Evolutionary conservation across 768 basidiomycete genomes (phyloP).

Genomic region (Hericium alpestre): DNA sequence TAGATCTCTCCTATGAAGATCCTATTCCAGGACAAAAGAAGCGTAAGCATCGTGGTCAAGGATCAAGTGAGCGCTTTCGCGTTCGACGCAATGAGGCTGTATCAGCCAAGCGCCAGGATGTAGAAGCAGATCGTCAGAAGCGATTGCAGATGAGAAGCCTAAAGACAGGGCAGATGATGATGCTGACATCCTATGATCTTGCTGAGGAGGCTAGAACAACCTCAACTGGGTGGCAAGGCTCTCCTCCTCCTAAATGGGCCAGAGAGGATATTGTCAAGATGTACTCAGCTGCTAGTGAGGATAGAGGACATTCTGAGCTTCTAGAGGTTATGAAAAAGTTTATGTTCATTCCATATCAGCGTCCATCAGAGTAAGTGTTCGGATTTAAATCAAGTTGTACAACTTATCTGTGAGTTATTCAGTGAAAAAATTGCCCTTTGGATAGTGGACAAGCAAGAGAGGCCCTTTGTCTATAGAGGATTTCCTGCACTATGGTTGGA

Average conservation of each 20-base stretch:
- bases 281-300: not conserved
- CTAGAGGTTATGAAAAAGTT: not conserved
- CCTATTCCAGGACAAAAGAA: not conserved
- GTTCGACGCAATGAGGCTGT: not conserved
- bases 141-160: not conserved
- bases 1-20: no score
- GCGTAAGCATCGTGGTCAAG: not conserved
- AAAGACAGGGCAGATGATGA: not conserved
- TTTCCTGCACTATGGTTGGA: not conserved
- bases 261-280: not conserved
- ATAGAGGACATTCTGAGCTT: not conserved
- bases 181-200: not conserved
- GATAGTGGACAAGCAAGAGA: not conserved
- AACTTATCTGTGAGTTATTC: not conserved
- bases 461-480: not conserved
- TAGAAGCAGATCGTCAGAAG: not conserved
- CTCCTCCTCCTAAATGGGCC: not conserved
- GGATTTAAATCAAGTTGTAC: not conserved
- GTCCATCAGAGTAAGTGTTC: not conserved
- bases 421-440: not conserved
- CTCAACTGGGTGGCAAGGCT: not conserved
- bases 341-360: not conserved
- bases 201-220: not conserved
- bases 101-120: not conserved
- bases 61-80: not conserved